Conservation (phyloP, 495 filamentous ascomycete genomes). For the Halenospora varia region DNA sequence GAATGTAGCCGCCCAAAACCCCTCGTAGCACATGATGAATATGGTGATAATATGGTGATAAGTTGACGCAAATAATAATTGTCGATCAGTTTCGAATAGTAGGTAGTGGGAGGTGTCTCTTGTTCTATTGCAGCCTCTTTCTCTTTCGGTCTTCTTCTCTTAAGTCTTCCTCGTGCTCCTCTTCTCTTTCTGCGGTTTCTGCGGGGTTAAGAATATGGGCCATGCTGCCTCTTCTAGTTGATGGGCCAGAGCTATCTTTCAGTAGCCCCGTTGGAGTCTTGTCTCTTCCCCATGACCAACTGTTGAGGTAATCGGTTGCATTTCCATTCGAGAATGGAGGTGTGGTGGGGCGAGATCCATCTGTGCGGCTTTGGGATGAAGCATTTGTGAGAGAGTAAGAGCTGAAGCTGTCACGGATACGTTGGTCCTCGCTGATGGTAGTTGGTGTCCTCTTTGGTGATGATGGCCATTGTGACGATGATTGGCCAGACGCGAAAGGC, state of each 20-base stretch:
- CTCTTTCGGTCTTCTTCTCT: conserved; percentile 69
- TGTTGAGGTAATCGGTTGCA: conserved; percentile 44
- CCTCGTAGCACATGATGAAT: background rate
- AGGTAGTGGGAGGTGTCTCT: too few relatives aligned
- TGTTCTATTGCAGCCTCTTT: conserved; percentile 63
- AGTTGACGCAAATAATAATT: background rate
- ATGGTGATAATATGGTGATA: background rate
- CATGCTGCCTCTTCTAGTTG: conserved; percentile 54
- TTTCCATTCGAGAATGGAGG: conserved; percentile 50
- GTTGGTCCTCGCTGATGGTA: conserved; percentile 62
- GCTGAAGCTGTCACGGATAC: conserved; percentile 75
- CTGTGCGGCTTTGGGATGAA: conserved; percentile 46
- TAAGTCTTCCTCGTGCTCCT: conserved; percentile 57
- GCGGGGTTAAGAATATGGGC: conserved; percentile 75
- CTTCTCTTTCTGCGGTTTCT: conserved; percentile 69
- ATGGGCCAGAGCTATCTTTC: conserved; percentile 51
- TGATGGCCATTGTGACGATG: conserved; percentile 78
- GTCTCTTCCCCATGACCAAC: conserved; percentile 49
- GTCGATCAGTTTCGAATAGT: background rate
- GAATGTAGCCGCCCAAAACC: background rate
- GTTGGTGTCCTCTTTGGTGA: conserved; percentile 66
- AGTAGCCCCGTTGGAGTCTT: conserved; percentile 25
- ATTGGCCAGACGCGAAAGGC: conserved; percentile 69
- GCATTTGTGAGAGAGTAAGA: conserved; percentile 69
- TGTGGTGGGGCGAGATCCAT: conserved; percentile 66